These are phyloP conservation scores for Closterium sp. DNA, from an alignment of 139 green algal genomes.

Conservation along the genomic window DNA sequence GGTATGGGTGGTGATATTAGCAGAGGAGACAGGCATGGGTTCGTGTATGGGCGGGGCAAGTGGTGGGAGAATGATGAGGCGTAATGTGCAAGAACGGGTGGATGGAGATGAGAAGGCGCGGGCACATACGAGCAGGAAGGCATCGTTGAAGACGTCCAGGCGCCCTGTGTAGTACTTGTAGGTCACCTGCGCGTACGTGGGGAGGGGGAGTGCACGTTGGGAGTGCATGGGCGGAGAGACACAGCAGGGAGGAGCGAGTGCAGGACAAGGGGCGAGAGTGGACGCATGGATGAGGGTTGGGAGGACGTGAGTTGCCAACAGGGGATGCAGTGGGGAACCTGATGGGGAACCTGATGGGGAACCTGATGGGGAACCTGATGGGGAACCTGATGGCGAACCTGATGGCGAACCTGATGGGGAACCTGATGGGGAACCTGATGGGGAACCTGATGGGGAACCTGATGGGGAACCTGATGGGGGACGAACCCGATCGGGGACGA, in stretches of 20 bases:
- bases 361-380: too few relatives aligned
- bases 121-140: constrained; percentile 42
- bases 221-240: neutral
- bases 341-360: too few relatives aligned
- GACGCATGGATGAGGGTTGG: neutral
- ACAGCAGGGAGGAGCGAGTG: neutral
- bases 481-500: too few relatives aligned
- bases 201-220: too few relatives aligned
- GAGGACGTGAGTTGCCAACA: neutral
- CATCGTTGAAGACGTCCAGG: constrained; percentile 77
- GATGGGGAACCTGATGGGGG: too few relatives aligned
- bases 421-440: too few relatives aligned
- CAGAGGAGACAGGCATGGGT: too few relatives aligned
- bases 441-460: too few relatives aligned
- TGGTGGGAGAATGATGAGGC: neutral
- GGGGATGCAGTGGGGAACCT: neutral
- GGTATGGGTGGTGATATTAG: neutral
- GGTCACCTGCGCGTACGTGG: constrained; percentile 26
- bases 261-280: neutral
- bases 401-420: too few relatives aligned
- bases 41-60: neutral
- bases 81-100: too few relatives aligned
- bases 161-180: constrained; percentile 70
- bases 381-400: too few relatives aligned
- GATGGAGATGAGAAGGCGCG: too few relatives aligned